Conservation (phyloP, 768 basidiomycete genomes). For the Porpolomopsis calyptriformis region DNA sequence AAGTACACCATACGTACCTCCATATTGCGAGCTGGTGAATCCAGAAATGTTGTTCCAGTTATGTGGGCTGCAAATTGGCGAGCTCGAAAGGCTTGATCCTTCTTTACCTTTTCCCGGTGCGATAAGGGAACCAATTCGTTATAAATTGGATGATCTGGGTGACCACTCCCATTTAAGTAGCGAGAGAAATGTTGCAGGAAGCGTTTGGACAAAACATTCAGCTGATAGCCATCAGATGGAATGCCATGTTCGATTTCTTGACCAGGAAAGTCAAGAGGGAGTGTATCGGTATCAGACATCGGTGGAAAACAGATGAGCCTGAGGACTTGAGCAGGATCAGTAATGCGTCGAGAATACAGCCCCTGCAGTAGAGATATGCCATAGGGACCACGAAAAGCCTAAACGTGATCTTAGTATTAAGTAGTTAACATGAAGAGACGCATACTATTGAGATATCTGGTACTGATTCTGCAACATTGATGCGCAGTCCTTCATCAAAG, state of each 20-base stretch:
- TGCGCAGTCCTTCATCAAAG: not conserved
- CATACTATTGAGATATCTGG: not conserved
- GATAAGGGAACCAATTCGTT: not conserved
- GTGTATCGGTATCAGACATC: not conserved
- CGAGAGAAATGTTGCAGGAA: not conserved
- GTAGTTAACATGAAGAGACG: not conserved
- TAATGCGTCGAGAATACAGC: not conserved
- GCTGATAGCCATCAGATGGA: not conserved
- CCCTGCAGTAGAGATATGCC: not conserved
- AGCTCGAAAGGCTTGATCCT: not conserved
- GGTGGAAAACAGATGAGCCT: not conserved
- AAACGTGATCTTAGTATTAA: not conserved
- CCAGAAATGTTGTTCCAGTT: not conserved
- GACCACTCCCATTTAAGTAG: not conserved
- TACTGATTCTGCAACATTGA: not conserved
- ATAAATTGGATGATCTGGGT: not conserved
- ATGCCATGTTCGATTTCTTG: not conserved
- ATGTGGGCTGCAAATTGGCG: not conserved
- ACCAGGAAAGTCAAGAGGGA: not conserved
- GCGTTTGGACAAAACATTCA: not conserved
- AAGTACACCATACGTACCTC: not conserved
- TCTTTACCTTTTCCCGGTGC: not conserved
- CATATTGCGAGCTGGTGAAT: not conserved
- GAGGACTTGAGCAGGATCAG: not conserved
- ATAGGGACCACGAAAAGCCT: not conserved